Conservation (phyloP, 2,329 filamentous ascomycete species). For the Sclerotiophoma versabilis region DNA sequence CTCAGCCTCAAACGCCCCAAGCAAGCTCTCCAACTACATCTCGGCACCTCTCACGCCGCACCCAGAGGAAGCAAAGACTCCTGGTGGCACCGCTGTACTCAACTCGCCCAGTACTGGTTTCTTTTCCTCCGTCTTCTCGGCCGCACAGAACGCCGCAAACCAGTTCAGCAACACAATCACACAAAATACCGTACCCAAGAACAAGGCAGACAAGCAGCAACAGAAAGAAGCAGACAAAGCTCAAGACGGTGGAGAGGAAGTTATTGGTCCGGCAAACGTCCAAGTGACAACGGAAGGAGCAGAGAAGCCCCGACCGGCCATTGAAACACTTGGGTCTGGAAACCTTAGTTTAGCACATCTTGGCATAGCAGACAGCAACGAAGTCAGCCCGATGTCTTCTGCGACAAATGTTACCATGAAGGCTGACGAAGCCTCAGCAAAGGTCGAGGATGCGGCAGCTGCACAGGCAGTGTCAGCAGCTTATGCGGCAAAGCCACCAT, state of each 20-base stretch:
- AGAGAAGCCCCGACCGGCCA: conserved; percentile 69
- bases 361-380: conserved; percentile 72
- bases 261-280: conserved; percentile 46
- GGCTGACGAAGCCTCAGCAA: conserved; percentile 62
- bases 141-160: conserved; percentile 88
- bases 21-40: conserved; percentile 83
- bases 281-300: conserved; percentile 27
- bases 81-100: conserved; percentile 61
- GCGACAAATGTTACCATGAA: conserved; percentile 62
- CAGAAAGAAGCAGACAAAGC: conserved; percentile 37
- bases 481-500: conserved; percentile 56
- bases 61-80: conserved; percentile 70
- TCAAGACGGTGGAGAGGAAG: conserved; percentile 51
- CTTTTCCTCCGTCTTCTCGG: conserved; percentile 92
- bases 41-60: conserved; percentile 74
- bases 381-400: conserved; percentile 65
- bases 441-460: conserved; percentile 65
- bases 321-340: conserved; percentile 88
- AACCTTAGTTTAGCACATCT: conserved; percentile 89
- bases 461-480: conserved; percentile 68
- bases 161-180: conserved; percentile 76
- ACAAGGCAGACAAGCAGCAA: conserved; percentile 27
- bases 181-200: conserved; percentile 64
- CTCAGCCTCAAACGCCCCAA: conserved; percentile 69
- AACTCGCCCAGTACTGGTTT: conserved; percentile 65